A percentile compares a stretch with the other conserved stretches of the same genome.
phyloP scores from a whole-genome alignment of 345 rosid species.

The Salix caprea region DNA sequence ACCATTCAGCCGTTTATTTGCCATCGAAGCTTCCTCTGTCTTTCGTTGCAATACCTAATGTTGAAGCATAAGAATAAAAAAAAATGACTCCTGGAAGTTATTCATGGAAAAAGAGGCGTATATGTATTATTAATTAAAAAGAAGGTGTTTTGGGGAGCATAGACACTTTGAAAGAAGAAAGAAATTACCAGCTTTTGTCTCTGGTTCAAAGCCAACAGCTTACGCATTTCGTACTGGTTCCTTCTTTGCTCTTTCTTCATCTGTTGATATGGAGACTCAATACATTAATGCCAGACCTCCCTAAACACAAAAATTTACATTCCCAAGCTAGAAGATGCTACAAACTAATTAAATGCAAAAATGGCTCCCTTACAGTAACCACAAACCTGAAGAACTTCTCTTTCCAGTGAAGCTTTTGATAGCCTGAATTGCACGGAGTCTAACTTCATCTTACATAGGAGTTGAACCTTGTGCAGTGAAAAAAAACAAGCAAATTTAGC shows the following conservation, averaged over 20 bases:
- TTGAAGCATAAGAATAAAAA: conserved; percentile 5
- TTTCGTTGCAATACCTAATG: conserved; percentile 71
- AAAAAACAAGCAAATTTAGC: background rate
- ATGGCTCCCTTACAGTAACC: background rate
- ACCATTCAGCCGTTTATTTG: conserved; percentile 49
- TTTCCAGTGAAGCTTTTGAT: conserved; percentile 29
- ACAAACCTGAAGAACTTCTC: conserved; percentile 29
- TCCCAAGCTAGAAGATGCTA: background rate
- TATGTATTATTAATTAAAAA: background rate
- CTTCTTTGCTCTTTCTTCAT: conserved; percentile 79
- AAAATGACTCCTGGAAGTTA: background rate
- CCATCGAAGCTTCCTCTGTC: conserved; percentile 61
- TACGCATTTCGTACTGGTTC: conserved; percentile 51
- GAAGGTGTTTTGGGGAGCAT: background rate
- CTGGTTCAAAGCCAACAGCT: conserved; percentile 55
- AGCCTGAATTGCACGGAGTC: conserved; percentile 30
- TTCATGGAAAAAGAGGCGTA: background rate
- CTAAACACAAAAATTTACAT: background rate
- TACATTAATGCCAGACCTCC: background rate
- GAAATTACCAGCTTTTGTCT: conserved; percentile 62
- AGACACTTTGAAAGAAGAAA: conserved; percentile 10
- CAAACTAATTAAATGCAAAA: background rate
- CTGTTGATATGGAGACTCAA: conserved; percentile 35
- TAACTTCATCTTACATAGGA: conserved; percentile 27
- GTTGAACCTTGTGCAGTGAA: conserved; percentile 16